Evolutionary conservation across 441 rosid genomes (phyloP).

Genomic region (Brassica balearica): DNA sequence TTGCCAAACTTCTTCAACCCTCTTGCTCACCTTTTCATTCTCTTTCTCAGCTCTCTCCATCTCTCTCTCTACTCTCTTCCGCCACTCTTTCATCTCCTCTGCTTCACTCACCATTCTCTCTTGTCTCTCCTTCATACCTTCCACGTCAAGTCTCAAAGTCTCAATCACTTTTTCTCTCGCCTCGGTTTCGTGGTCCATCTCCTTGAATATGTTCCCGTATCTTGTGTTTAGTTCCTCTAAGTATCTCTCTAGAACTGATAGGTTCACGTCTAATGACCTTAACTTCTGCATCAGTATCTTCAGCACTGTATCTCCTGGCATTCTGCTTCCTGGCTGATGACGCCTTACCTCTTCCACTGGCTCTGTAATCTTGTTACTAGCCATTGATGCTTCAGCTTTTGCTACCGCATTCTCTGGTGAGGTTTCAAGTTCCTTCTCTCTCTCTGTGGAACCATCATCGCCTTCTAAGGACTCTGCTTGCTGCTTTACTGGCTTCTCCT

Average conservation of each 20-base stretch:
- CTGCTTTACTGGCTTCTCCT: conserved; percentile 49
- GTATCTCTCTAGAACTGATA: conserved; percentile 86
- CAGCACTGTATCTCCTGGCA: conserved; percentile 92
- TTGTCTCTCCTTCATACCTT: conserved; percentile 56
- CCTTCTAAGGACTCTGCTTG: conserved; percentile 47
- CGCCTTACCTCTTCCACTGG: conserved; percentile 73
- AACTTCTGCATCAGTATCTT: conserved; percentile 96
- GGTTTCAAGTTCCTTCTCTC: conserved; percentile 25
- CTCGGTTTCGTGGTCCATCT: conserved; percentile 64
- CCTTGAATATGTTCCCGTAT: conserved; percentile 74
- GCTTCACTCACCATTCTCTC: conserved; percentile 59
- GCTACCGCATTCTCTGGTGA: conserved; percentile 15
- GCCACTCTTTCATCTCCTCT: conserved; percentile 68
- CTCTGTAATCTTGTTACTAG: conserved; percentile 44
- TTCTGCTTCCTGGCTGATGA: conserved; percentile 87
- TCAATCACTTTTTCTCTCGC: conserved; percentile 56
- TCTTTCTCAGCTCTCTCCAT: conserved; percentile 65
- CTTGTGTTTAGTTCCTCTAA: conserved; percentile 78
- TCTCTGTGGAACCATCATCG: conserved; percentile 11
- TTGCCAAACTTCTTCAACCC: conserved; percentile 47
- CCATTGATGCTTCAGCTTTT: conserved; percentile 40
- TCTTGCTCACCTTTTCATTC: conserved; percentile 36
- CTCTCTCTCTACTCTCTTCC: conserved; percentile 54
- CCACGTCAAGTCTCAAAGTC: conserved; percentile 60
- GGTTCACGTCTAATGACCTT: conserved; percentile 73